Evolutionary conservation across 2,329 filamentous ascomycete species (phyloP), one percentile per base, ranked within the genome.

Genomic region (Neospermospora avenae): DNA sequence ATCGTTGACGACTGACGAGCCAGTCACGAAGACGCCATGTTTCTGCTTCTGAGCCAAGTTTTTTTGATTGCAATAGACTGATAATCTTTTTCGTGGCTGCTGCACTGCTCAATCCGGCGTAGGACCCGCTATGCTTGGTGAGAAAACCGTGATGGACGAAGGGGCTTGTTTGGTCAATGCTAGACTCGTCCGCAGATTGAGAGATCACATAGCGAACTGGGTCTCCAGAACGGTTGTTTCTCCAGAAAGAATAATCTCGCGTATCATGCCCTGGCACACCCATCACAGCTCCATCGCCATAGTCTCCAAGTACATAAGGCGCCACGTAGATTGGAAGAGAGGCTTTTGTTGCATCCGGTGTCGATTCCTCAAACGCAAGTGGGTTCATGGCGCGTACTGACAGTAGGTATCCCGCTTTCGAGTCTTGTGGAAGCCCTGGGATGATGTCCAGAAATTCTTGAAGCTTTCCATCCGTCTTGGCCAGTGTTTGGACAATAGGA

Each of bases 1-100:
- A 96, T 65, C 92, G 81, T 74, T 96, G 92, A n/a, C 92, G 85
- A 72, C 91, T 96, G 68, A 96, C 88, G 58, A 96, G 78, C 92
- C 92, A 96, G 74, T 96, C 92, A 61, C 91, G 81, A 25, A 96
- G 80, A 55, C 89, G 85, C 90, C 91, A 96, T 63, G 84, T 89
- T 61, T 90, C 85, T 8, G 83, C 78, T n/a, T 77, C 73, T 59
- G 84, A 79, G 10, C 85, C 90, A n/a, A 85, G 77, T 1, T 78
- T 81, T 2, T 78, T 74, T 2, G 73, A 68, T 62, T 83, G 75
- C 2, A 87, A 80, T 66, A 83, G 74, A 35, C 76, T 71, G 18
- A 91, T 75, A 54, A 96, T 83, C 65, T 81, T 77, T 61, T 81
- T 73, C 2, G 81, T 84, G 0, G 86, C 88, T 57, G 88, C 80